Evolutionary conservation across 1,139 yeast genomes (phyloP), one percentile per base, ranked within the genome.

Genomic region (Sugiyamaella castrensis): DNA sequence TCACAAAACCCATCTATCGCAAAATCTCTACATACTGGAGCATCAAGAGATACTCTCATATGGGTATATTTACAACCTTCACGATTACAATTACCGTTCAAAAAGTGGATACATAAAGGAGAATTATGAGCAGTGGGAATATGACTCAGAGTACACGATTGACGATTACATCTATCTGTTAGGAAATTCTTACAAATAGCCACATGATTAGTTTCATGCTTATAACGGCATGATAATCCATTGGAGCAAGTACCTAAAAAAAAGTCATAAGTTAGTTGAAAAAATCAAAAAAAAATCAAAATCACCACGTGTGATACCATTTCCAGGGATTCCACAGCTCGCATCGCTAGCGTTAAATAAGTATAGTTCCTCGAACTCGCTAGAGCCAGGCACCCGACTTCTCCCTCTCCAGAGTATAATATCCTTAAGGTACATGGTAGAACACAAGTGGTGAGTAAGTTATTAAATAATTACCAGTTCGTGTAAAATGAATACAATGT

Each of bases 1-100:
- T 71, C 76, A 65, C 95, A 86, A 68, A 78, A 84, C 1, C 92
- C 91, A 8, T 78, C 77, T 32, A 81, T 60, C 1, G 91, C 76
- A 70, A 87, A 87, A 30, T 78, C 81, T 29, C 87, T 71, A 59
- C 95, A 86, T 0, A 80, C 70, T 64, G 73, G 69, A 5, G 80
- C 71, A 31, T 72, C 74, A 10, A 70, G 64, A 24, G 68, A 66
- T 1, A 73, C 67, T 47, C 75, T 63, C 60, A 70, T 72, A 61
- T 83, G 95, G 27, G 77, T 71, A 60, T 72, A 87, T 31, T 67
- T 67, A 62, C 95, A 87, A 29, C 72, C 65, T 2, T 66, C 59
- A 53, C 83, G 82, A 11, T 72, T 68, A 63, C 95, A 87, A 33
- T 68, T 63, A 2, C 76, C 79, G 8, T 67, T 67, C 36, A 76